Conservation (phyloP, 495 filamentous ascomycete genomes). For the Penicillium flavigenum region DNA sequence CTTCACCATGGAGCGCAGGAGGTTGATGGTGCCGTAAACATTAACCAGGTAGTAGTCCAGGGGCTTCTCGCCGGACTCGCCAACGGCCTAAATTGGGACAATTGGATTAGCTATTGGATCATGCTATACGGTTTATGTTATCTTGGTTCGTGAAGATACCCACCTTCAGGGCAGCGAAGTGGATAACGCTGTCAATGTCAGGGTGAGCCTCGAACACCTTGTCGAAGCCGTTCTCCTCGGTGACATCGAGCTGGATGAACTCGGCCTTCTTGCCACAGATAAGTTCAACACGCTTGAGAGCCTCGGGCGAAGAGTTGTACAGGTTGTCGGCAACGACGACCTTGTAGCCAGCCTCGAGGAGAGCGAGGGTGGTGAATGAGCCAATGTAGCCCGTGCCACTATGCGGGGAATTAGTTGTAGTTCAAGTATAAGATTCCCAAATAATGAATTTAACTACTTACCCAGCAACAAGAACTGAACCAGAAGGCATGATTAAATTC, state of each 20-base stretch:
- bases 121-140: too few species aligned
- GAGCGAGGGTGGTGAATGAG: conserved; percentile 90
- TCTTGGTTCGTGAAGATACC: conserved; percentile 20
- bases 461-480: conserved; percentile 90
- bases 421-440: conserved; percentile 8
- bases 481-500: conserved; percentile 63
- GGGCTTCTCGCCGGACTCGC: conserved; percentile 92
- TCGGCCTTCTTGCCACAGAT: conserved; percentile 85
- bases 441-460: conserved; percentile 47
- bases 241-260: conserved; percentile 86
- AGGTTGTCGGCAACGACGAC: conserved; percentile 94
- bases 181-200: conserved; percentile 94
- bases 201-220: conserved; percentile 86
- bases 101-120: background rate
- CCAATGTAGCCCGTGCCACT: conserved; percentile 97
- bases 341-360: conserved; percentile 91
- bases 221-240: conserved; percentile 77
- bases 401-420: conserved; percentile 39
- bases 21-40: conserved; percentile 86
- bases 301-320: conserved; percentile 90
- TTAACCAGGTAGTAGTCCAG: conserved; percentile 98
- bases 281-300: conserved; percentile 87
- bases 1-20: conserved; percentile 82
- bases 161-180: conserved; percentile 97
- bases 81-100: conserved; percentile 69